phyloP scores from a whole-genome alignment of 495 filamentous ascomycete genomes.

The Hypomontagnella submonticulosa region DNA sequence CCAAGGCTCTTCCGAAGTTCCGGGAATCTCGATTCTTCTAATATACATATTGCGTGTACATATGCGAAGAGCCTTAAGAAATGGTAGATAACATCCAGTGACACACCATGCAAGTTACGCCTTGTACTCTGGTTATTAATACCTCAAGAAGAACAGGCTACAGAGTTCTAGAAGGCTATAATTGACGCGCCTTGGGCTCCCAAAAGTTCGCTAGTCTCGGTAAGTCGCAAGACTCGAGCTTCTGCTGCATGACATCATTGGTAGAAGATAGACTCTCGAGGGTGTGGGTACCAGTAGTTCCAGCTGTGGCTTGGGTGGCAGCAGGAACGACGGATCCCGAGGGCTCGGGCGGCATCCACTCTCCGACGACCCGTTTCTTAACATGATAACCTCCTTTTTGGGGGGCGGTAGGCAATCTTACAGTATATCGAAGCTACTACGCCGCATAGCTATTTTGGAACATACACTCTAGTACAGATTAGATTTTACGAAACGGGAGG shows the following conservation, averaged over 20 bases:
- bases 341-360: slow-evolving; percentile 2
- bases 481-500: too few relatives aligned
- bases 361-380: not conserved
- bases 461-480: not conserved
- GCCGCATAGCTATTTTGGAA: not conserved
- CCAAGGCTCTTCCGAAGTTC: too few relatives aligned
- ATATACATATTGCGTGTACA: too few relatives aligned
- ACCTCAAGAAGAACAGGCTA: too few relatives aligned
- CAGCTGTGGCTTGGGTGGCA: not conserved
- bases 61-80: too few relatives aligned
- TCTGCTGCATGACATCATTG: slow-evolving; percentile 25
- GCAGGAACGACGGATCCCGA: slow-evolving; percentile 3
- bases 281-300: not conserved
- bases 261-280: not conserved
- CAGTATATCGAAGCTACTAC: not conserved
- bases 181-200: not conserved
- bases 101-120: too few relatives aligned
- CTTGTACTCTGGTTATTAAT: too few relatives aligned
- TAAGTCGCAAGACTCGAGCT: slow-evolving; percentile 3
- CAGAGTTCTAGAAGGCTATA: too few relatives aligned
- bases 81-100: too few relatives aligned
- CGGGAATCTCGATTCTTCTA: too few relatives aligned
- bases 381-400: not conserved
- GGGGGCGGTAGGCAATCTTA: too few relatives aligned
- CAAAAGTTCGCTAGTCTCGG: not conserved